Conservation (phyloP, 1,139 yeast species). For the Meyerozyma carpophila region DNA sequence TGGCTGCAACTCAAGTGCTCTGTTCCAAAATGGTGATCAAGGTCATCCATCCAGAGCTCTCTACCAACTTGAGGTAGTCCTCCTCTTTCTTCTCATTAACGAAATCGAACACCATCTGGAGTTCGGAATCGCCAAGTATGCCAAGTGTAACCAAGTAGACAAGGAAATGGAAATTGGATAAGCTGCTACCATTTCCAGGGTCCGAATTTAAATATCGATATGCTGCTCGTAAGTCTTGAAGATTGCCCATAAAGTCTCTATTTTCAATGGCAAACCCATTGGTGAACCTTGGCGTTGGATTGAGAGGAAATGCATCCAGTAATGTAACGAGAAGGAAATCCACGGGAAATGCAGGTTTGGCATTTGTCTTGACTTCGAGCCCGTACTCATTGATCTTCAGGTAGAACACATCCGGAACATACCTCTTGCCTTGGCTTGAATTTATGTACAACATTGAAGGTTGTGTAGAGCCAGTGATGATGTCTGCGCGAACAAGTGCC, state of each 20-base stretch:
- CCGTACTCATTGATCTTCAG: slow-evolving; percentile 84
- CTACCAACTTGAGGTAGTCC: slow-evolving; percentile 51
- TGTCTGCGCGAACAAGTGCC: slow-evolving; percentile 79
- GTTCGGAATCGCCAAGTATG: slow-evolving; percentile 49
- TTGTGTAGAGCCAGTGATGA: slow-evolving; percentile 83
- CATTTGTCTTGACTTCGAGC: slow-evolving; percentile 78
- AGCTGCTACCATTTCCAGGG: slow-evolving; percentile 33
- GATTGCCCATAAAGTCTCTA: slow-evolving; percentile 66
- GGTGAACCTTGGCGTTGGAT: slow-evolving; percentile 47
- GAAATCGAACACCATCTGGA: slow-evolving; percentile 38
- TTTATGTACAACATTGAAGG: slow-evolving; percentile 85
- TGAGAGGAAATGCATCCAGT: slow-evolving; percentile 87
- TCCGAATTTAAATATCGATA: slow-evolving; percentile 41
- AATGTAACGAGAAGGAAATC: slow-evolving; percentile 85
- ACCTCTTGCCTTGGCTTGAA: slow-evolving; percentile 62
- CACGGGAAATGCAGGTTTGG: slow-evolving; percentile 94
- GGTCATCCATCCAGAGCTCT: slow-evolving; percentile 75
- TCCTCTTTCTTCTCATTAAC: slow-evolving; percentile 33
- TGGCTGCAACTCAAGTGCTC: slow-evolving; percentile 12
- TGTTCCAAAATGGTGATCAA: slow-evolving; percentile 54
- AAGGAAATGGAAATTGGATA: slow-evolving; percentile 70
- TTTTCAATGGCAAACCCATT: slow-evolving; percentile 68
- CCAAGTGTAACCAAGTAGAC: slow-evolving; percentile 50
- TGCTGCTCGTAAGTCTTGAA: slow-evolving; percentile 53
- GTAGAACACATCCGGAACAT: slow-evolving; percentile 93